A percentile compares a stretch with the other conserved stretches of the same genome.
Conservation (phyloP, 1,284 basidiomycete genomes). For the Ustilago shanxiensis region DNA sequence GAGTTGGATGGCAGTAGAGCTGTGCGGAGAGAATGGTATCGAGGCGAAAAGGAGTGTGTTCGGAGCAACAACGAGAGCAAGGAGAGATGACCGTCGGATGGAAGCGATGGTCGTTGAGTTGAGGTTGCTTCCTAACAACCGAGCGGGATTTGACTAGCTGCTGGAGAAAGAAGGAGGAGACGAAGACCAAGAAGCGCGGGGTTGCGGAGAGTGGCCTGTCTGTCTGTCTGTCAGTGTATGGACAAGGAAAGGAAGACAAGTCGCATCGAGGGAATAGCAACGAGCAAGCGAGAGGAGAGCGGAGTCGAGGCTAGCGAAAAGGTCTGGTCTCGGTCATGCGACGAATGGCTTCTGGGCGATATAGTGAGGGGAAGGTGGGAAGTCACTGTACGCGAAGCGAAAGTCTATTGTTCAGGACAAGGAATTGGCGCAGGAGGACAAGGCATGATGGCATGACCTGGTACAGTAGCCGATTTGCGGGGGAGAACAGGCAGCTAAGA, state of each 20-base stretch:
- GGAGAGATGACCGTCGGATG: constrained; percentile 1
- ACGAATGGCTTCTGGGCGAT: not conserved
- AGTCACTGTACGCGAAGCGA: too few species aligned
- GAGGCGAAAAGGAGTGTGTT: constrained; percentile 13
- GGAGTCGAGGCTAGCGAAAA: constrained; percentile 5
- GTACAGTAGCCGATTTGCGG: constrained; percentile 9
- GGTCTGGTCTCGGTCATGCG: constrained; percentile 33
- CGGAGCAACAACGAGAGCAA: constrained; percentile 11
- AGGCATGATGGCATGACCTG: not conserved
- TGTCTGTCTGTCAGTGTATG: not conserved
- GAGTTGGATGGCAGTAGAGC: constrained; percentile 13
- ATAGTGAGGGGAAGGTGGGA: not conserved
- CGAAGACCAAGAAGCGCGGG: not conserved
- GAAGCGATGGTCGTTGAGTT: not conserved
- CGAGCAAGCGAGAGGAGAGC: constrained; percentile 4
- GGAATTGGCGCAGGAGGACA: too few species aligned
- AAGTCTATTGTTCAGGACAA: not conserved
- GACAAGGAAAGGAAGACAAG: not conserved
- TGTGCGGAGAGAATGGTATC: constrained; percentile 16
- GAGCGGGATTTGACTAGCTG: not conserved
- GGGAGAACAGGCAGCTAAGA: not conserved
- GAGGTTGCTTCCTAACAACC: not conserved
- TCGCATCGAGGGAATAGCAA: too few species aligned
- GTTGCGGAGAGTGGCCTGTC: not conserved
- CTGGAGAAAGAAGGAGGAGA: too few species aligned